Base-by-base conservation (phyloP, 495 filamentous ascomycete genomes). In the Hypoxylon fragiforme region DNA sequence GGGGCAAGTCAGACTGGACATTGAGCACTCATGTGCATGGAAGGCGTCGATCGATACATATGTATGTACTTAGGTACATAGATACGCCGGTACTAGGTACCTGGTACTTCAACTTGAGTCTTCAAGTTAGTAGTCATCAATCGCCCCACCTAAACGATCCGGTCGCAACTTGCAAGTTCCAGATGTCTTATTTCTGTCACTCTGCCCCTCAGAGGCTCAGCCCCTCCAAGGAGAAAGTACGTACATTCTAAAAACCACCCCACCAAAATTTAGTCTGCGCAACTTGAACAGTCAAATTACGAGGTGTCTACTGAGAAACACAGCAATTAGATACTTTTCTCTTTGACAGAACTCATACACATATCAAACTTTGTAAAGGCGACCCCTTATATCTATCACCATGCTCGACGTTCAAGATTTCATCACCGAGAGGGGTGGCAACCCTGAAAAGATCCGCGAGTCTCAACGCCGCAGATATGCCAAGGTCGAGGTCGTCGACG, bases 371-470 rank as follows among this genome's bases (percentile, higher is more conserved):
- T 2, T 3, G 18, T 15, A 3, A 7, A 36, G 1, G 6, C 16
- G 26, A 8, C 3, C 35, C 3, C 15, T 38, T 16, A n/a, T 7
- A 11, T 18, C 30, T 21, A 26, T n/a, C 50, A 59, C 36, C 50
- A 90, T 90, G 89, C 78, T 96, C 51, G 90, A 92, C 73, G 76
- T 92, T 42, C 76, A 81, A 59, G 87, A 89, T 63, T 91, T 91
- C 73, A 84, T 98, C 70, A 75, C 79, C 62, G 89, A 96, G 64
- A 85, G 90, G 53, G 94, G 92, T 57, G 95, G 94, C 55, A 81
- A 96, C 73, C 88, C 90, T 9, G 85, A 92, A 51, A 82, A 81
- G 70, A 94, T 98, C 72, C 88, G 86, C 68, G 90, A 96, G 70
- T 90, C 85, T 62, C 94, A 98, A 71, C 79, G 85, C 62, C 83